Evolutionary conservation across 306 rosid genomes (phyloP), one percentile per base, ranked within the genome.

Genomic region (Oxytropis ochrocephala): DNA sequence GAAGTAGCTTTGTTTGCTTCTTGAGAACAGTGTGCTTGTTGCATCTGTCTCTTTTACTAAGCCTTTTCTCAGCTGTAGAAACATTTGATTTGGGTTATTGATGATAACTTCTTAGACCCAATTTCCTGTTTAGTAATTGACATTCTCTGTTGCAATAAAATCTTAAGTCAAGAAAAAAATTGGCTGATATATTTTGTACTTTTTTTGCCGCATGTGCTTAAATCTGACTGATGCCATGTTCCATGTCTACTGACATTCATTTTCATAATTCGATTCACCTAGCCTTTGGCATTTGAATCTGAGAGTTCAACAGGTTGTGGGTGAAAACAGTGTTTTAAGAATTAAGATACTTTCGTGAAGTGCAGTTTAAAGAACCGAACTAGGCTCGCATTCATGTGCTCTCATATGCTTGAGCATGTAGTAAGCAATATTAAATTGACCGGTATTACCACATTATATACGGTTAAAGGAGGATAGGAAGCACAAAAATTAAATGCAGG

Each of bases 391-490:
- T 46, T 91, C 94, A 61, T 82, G 72, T 9, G 18, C 71, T 73
- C 75, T 80, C 94, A 87, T 84, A 72, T 19, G 74, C 79, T 80
- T 52, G 64, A 87, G 85, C 79, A 87, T 13, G 12, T 67, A 70
- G 58, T 67, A 78, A 30, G 91, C 96, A 66, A 84, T 80, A 67
- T 85, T 94, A 16, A 78, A 48, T 42, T 78, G 79, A 58, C 96
- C 86, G 24, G 36, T 90, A n/a, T 76, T 76, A 89, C 88, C 51
- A 80, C 53, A 64, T 89, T 91, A 59, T 85, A 89, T 74, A 81
- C 74, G 59, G 94, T 91, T 51, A 89, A 89, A 81, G 97, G 97
- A 16, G 96, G 92, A 68, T 84, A 89, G 79, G 95, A 87, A 79
- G 96, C 94, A 56, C 79, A 75, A 52, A 73, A 88, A 49, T 87